These are phyloP conservation scores for Suillus ampliporus DNA, from an alignment of 768 basidiomycete genomes.

Conservation along the genomic window DNA sequence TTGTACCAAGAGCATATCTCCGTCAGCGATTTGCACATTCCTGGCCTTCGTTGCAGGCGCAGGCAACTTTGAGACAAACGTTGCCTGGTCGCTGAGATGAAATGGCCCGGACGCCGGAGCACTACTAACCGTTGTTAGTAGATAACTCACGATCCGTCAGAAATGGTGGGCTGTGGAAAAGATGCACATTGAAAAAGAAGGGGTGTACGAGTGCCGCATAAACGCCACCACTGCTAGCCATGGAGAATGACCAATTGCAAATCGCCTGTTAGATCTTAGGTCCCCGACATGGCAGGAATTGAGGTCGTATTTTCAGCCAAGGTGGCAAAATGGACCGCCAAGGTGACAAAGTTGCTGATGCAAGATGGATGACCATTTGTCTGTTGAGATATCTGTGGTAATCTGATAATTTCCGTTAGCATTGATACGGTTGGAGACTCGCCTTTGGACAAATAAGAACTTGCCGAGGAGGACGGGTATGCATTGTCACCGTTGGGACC, in stretches of 20 bases:
- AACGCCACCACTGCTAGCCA: constrained; percentile 23
- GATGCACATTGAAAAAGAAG: constrained; percentile 1
- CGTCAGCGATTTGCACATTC: background rate
- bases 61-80: background rate
- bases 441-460: background rate
- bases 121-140: background rate
- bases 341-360: constrained; percentile 2
- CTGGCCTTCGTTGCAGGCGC: background rate
- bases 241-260: constrained; percentile 2
- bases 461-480: background rate
- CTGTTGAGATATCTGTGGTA: constrained; percentile 1
- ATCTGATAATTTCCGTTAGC: background rate
- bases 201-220: constrained; percentile 25
- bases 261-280: background rate
- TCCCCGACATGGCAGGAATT: background rate
- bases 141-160: constrained; percentile 6
- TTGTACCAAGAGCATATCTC: constrained; percentile 7
- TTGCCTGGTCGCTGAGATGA: background rate
- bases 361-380: constrained; percentile 5
- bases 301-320: background rate
- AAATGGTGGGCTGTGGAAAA: constrained; percentile 9
- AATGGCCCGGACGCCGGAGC: background rate
- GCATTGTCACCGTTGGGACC: background rate
- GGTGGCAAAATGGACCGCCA: constrained; percentile 8
- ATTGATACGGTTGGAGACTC: background rate